A percentile compares a stretch with the other conserved stretches of the same genome.
These are phyloP conservation scores for Spencermartinsiella europaea DNA, from an alignment of 805 yeast species.

Conservation along the genomic window DNA sequence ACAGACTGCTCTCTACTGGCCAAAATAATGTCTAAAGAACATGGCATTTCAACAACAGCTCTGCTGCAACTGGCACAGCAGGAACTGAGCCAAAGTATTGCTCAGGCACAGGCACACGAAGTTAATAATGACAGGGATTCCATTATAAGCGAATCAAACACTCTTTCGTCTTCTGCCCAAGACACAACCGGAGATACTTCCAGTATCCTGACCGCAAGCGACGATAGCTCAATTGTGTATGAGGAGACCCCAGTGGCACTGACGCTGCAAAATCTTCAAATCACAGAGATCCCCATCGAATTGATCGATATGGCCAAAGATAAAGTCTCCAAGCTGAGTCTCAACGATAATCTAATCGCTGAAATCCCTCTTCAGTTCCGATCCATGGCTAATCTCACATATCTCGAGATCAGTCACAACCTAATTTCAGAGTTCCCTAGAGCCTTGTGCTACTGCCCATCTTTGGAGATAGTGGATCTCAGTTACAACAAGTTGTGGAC, in stretches of 20 bases:
- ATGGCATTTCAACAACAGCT: slow-evolving; percentile 2
- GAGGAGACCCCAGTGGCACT: slow-evolving; percentile 27
- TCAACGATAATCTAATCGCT: slow-evolving; percentile 47
- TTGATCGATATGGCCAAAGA: slow-evolving; percentile 36
- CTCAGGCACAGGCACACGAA: slow-evolving; percentile 10
- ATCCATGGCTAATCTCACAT: slow-evolving; percentile 42
- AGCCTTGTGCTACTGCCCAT: slow-evolving; percentile 31
- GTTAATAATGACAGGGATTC: slow-evolving; percentile 4
- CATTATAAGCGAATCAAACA: neutral
- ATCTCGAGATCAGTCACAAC: slow-evolving; percentile 64
- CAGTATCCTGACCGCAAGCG: slow-evolving; percentile 5
- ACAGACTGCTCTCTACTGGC: no score
- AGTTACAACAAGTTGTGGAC: slow-evolving; percentile 49
- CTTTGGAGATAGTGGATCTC: slow-evolving; percentile 61
- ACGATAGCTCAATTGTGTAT: slow-evolving; percentile 4
- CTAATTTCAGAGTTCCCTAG: slow-evolving; percentile 49
- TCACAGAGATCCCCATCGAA: slow-evolving; percentile 36
- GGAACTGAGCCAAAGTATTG: slow-evolving; percentile 5
- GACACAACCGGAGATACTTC: slow-evolving; percentile 5
- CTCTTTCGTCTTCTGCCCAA: neutral
- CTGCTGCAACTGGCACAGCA: slow-evolving; percentile 9
- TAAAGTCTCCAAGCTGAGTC: slow-evolving; percentile 45
- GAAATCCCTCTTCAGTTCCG: slow-evolving; percentile 45
- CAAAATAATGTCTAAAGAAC: neutral
- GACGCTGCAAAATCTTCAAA: slow-evolving; percentile 37